phyloP scores from a whole-genome alignment of 768 basidiomycete species.

The Tylopilus cervinicoccineus region DNA sequence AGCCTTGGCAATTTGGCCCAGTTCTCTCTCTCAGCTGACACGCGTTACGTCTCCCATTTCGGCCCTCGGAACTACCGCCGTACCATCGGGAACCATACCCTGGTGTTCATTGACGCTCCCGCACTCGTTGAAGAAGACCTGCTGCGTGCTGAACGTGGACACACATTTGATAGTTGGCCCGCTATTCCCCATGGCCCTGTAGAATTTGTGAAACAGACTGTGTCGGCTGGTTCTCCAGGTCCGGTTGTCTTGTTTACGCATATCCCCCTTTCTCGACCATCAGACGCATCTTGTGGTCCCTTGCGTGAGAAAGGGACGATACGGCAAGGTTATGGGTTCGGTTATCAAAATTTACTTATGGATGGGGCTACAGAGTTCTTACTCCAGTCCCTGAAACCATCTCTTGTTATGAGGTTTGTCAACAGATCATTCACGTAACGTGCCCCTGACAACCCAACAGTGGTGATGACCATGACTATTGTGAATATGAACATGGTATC shows the following conservation, averaged over 20 bases:
- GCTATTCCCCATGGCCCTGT: conserved; percentile 46
- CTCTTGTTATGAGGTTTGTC: conserved; percentile 68
- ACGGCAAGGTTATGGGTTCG: conserved; percentile 66
- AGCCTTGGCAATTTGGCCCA: conserved; percentile 27
- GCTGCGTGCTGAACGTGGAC: conserved; percentile 40
- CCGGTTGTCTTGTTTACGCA: conserved; percentile 79
- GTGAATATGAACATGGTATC: conserved; percentile 62
- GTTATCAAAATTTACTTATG: conserved; percentile 84
- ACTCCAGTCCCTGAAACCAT: conserved; percentile 59
- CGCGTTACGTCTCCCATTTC: conserved; percentile 72
- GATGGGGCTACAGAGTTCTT: conserved; percentile 63
- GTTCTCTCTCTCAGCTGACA: conserved; percentile 41
- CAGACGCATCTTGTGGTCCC: conserved; percentile 68
- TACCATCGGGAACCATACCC: conserved; percentile 64
- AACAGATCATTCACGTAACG: not conserved
- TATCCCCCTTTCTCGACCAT: conserved; percentile 80
- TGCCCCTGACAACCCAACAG: conserved; percentile 34
- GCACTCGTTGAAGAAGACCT: conserved; percentile 72
- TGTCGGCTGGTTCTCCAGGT: conserved; percentile 23
- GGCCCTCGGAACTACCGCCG: conserved; percentile 65
- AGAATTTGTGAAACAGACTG: conserved; percentile 48
- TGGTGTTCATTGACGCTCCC: conserved; percentile 71
- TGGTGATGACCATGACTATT: conserved; percentile 96
- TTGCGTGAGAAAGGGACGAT: conserved; percentile 73
- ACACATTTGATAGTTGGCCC: conserved; percentile 45